Conservation (phyloP, 1,284 basidiomycete genomes). For the Apiotrichum laibachii region DNA sequence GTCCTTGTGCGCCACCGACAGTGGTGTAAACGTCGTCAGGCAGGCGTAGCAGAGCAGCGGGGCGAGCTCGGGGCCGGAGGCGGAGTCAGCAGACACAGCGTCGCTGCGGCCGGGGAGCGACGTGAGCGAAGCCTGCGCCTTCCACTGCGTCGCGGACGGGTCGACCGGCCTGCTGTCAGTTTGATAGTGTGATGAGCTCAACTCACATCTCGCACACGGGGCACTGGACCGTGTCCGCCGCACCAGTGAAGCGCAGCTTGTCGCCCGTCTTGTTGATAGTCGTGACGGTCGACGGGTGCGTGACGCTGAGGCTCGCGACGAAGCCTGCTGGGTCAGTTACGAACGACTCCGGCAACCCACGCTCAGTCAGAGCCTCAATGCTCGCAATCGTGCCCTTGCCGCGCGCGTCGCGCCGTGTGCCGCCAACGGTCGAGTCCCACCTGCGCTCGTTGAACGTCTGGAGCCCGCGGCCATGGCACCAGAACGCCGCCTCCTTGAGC, state of each 20-base stretch:
- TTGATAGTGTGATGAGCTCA: no score
- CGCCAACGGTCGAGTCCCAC: slow-evolving; percentile 48
- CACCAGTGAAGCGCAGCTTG: slow-evolving; percentile 66
- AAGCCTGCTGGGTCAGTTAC: slow-evolving; percentile 60
- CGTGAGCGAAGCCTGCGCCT: slow-evolving; percentile 66
- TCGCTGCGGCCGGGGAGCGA: slow-evolving; percentile 51
- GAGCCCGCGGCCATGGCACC: slow-evolving; percentile 31
- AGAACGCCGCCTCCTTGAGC: slow-evolving; percentile 66
- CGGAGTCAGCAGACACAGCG: neutral
- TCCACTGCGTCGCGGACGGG: slow-evolving; percentile 68
- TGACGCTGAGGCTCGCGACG: slow-evolving; percentile 71
- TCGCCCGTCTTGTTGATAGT: slow-evolving; percentile 78
- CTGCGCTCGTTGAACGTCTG: slow-evolving; percentile 71
- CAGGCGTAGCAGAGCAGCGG: slow-evolving; percentile 69
- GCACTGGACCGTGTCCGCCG: slow-evolving; percentile 54
- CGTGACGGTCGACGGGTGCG: slow-evolving; percentile 85
- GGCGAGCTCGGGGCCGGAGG: slow-evolving; percentile 47
- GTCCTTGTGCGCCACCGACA: slow-evolving; percentile 22
- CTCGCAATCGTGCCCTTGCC: slow-evolving; percentile 54
- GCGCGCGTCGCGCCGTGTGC: slow-evolving; percentile 50
- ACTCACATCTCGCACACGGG: slow-evolving; percentile 69
- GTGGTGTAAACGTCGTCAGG: slow-evolving; percentile 62
- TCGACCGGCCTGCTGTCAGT: slow-evolving; percentile 61
- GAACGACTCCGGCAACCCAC: slow-evolving; percentile 49
- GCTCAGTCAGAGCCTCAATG: slow-evolving; percentile 69